Evolutionary conservation across 192 early-diverging fungal species (phyloP).

Genomic region (Coemansia sp.): DNA sequence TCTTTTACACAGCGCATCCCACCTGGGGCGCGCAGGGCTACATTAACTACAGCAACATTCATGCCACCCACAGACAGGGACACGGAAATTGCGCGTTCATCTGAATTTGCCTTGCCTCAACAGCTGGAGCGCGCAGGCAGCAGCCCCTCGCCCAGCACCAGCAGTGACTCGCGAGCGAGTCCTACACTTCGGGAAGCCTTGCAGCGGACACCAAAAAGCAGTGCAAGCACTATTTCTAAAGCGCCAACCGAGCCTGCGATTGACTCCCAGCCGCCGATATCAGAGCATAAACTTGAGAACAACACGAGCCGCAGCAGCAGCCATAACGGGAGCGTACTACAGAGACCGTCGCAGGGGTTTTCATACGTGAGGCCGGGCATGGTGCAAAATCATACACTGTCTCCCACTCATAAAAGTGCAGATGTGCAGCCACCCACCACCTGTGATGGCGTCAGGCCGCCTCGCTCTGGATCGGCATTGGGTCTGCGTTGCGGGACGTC

Average conservation of each 20-base stretch:
- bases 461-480: constrained; percentile 10
- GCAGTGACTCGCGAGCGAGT: constrained; percentile 11
- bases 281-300: neutral
- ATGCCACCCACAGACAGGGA: constrained; percentile 13
- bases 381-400: neutral
- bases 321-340: neutral
- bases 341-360: neutral
- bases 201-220: neutral
- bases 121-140: constrained; percentile 18
- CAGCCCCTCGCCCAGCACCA: constrained; percentile 26
- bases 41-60: constrained; percentile 39
- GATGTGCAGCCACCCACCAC: neutral
- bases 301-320: neutral
- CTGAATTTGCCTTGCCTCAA: constrained; percentile 23
- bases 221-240: constrained; percentile 5
- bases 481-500: constrained; percentile 54
- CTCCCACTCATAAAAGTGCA: neutral
- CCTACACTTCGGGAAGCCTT: neutral
- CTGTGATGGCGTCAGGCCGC: neutral
- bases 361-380: neutral
- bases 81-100: constrained; percentile 30
- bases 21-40: constrained; percentile 28
- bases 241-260: neutral
- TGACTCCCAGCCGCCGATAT: neutral
- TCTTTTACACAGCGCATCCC: constrained; percentile 37